Conservation (phyloP, 2,329 filamentous ascomycete species). For the Periconia sp. region DNA sequence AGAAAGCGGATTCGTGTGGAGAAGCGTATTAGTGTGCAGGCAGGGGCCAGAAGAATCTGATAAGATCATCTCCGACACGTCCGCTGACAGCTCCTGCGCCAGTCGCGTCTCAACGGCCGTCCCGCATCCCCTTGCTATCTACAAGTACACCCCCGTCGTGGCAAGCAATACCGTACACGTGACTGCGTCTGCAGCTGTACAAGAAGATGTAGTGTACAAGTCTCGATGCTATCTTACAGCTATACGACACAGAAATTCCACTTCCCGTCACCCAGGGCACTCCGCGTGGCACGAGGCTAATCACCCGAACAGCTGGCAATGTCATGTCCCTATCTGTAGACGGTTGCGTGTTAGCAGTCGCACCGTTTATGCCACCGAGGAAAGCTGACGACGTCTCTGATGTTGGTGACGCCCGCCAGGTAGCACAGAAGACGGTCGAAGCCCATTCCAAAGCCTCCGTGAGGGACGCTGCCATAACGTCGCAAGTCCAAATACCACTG, state of each 20-base stretch:
- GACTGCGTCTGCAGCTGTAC: too few relatives aligned
- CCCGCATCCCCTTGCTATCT: too few relatives aligned
- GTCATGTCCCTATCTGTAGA: background rate
- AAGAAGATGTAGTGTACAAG: too few relatives aligned
- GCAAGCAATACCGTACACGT: too few relatives aligned
- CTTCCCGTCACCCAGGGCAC: too few relatives aligned
- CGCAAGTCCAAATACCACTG: conserved; percentile 90
- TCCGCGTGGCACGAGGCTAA: background rate
- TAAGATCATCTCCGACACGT: conserved; percentile 32
- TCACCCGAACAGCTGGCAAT: background rate
- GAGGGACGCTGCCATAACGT: conserved; percentile 87
- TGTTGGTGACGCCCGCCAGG: conserved; percentile 78
- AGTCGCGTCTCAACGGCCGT: background rate
- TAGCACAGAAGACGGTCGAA: conserved; percentile 89
- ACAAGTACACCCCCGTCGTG: too few relatives aligned
- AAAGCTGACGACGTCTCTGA: conserved; percentile 86
- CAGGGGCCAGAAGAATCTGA: too few relatives aligned
- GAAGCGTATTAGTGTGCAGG: too few relatives aligned
- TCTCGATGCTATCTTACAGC: too few relatives aligned
- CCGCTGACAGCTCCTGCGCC: conserved; percentile 2
- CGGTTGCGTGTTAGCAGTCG: conserved; percentile 51
- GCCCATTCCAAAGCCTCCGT: conserved; percentile 88
- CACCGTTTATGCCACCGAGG: conserved; percentile 71
- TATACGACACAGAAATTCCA: too few relatives aligned
- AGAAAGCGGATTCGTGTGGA: too few relatives aligned